Percentiles rank a stretch among this genome's conserved stretches.
These are phyloP conservation scores for Cordyceps javanica DNA, from an alignment of 2,329 filamentous ascomycete species.

Conservation along the genomic window DNA sequence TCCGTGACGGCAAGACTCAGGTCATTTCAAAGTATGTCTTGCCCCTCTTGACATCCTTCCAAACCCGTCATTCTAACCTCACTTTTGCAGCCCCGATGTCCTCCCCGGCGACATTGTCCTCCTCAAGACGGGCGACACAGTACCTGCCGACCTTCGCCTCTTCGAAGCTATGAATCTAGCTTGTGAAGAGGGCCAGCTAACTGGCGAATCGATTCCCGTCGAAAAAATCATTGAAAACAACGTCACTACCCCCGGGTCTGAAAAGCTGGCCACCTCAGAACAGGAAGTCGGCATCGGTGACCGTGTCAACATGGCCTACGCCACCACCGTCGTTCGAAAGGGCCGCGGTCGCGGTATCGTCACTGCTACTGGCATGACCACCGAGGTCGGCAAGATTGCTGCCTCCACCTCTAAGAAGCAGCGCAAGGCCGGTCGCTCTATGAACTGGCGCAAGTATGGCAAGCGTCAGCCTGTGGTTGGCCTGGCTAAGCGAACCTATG, in stretches of 20 bases:
- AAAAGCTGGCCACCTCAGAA: slow-evolving; percentile 36
- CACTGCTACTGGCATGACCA: slow-evolving; percentile 64
- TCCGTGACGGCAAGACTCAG: slow-evolving; percentile 52
- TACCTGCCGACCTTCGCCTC: slow-evolving; percentile 65
- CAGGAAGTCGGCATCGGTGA: slow-evolving; percentile 61
- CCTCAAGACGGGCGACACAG: slow-evolving; percentile 65
- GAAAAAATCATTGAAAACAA: slow-evolving; percentile 55
- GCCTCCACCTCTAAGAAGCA: slow-evolving; percentile 46
- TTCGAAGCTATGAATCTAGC: slow-evolving; percentile 72
- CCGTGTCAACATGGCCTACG: slow-evolving; percentile 68
- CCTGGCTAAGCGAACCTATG: slow-evolving; percentile 39
- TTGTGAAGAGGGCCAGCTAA: slow-evolving; percentile 72
- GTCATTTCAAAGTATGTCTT: slow-evolving; percentile 51
- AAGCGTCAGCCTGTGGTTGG: slow-evolving; percentile 44
- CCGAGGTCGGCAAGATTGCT: slow-evolving; percentile 66
- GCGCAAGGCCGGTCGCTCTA: slow-evolving; percentile 47
- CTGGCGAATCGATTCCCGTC: slow-evolving; percentile 68
- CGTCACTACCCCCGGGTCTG: slow-evolving; percentile 39
- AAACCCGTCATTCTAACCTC: slow-evolving; percentile 13
- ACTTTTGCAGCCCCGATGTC: slow-evolving; percentile 45
- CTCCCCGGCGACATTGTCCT: slow-evolving; percentile 67
- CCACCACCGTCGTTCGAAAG: slow-evolving; percentile 66
- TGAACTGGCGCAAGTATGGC: slow-evolving; percentile 49
- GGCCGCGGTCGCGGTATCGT: slow-evolving; percentile 69
- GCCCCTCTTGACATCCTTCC: background rate